Evolutionary conservation across 1,284 basidiomycete genomes (phyloP).

Genomic region (Puccinia hordei): DNA sequence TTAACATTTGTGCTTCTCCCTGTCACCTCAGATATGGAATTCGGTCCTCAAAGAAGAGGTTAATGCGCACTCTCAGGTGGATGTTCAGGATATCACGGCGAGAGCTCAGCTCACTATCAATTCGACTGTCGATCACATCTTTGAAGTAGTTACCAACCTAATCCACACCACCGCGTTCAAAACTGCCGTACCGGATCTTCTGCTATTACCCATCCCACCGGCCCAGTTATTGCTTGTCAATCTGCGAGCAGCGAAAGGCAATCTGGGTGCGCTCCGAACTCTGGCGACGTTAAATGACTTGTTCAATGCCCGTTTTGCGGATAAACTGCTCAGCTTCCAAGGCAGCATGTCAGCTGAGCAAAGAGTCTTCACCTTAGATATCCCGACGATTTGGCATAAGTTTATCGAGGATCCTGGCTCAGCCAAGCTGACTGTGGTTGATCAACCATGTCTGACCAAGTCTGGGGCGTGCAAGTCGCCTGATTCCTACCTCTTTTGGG

Average conservation of each 20-base stretch:
- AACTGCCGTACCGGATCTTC: constrained; percentile 15
- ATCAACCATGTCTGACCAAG: constrained; percentile 38
- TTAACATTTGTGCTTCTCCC: constrained; percentile 1
- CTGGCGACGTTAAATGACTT: constrained; percentile 22
- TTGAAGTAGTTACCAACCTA: constrained; percentile 32
- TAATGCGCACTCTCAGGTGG: constrained; percentile 8
- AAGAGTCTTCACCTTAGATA: constrained; percentile 35
- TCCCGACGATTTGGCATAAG: constrained; percentile 36
- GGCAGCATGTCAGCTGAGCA: constrained; percentile 7
- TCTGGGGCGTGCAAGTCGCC: constrained; percentile 23
- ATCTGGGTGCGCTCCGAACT: constrained; percentile 15
- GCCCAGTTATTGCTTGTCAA: constrained; percentile 41
- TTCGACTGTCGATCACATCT: constrained; percentile 37
- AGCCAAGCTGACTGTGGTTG: constrained; percentile 2
- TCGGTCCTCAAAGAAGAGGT: constrained; percentile 22
- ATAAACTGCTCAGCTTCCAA: constrained; percentile 24
- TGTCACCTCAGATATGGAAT: constrained; percentile 33
- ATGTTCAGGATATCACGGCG: constrained; percentile 11
- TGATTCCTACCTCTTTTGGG: constrained; percentile 37
- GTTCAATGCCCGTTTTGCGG: constrained; percentile 29
- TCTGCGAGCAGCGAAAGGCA: constrained; percentile 17
- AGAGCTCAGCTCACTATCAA: constrained; percentile 31
- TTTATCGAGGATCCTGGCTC: constrained; percentile 23
- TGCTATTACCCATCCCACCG: constrained; percentile 45
- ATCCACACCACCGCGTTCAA: constrained; percentile 32